A percentile compares a stretch with the other conserved stretches of the same genome.
Conservation (phyloP, 768 basidiomycete species). For the Leccinum barrowsii region DNA sequence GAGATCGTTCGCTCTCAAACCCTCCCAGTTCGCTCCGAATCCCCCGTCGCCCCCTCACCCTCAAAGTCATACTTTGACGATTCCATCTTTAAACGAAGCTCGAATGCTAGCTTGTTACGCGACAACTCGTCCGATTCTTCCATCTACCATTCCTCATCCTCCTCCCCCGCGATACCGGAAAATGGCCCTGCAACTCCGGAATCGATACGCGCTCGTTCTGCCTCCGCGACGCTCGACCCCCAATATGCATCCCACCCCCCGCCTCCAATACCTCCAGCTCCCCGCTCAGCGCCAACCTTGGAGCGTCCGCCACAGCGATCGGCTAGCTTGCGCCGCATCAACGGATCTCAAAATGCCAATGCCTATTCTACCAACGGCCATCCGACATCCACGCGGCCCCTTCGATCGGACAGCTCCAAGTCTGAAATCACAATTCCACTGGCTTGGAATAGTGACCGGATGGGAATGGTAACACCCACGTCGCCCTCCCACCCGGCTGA, state of each 20-base stretch:
- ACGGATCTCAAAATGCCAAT: conserved; percentile 2
- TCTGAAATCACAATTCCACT: conserved; percentile 20
- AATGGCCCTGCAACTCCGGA: conserved; percentile 37
- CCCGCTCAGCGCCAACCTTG: conserved; percentile 31
- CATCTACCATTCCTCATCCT: conserved; percentile 36
- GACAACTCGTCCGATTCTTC: conserved; percentile 29
- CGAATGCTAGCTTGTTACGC: conserved; percentile 25
- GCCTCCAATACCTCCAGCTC: conserved; percentile 16
- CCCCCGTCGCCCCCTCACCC: conserved; percentile 22
- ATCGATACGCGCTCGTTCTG: conserved; percentile 38
- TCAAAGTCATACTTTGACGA: conserved; percentile 14
- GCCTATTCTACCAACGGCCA: conserved; percentile 8
- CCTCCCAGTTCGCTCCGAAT: conserved; percentile 22
- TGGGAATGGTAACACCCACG: conserved; percentile 34
- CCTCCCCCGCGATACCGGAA: conserved; percentile 34
- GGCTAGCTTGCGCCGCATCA: conserved; percentile 25
- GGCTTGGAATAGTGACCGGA: conserved; percentile 21
- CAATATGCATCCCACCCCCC: conserved; percentile 9
- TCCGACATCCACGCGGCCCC: conserved; percentile 3
- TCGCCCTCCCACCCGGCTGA: conserved; percentile 65
- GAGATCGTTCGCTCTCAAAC: conserved; percentile 33
- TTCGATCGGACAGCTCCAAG: conserved; percentile 18
- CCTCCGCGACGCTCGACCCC: conserved; percentile 28
- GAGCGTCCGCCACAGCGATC: conserved; percentile 34
- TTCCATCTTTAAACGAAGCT: conserved; percentile 12